Conservation (phyloP, 805 yeast species). For the Cyberlindnera suaveolens region DNA sequence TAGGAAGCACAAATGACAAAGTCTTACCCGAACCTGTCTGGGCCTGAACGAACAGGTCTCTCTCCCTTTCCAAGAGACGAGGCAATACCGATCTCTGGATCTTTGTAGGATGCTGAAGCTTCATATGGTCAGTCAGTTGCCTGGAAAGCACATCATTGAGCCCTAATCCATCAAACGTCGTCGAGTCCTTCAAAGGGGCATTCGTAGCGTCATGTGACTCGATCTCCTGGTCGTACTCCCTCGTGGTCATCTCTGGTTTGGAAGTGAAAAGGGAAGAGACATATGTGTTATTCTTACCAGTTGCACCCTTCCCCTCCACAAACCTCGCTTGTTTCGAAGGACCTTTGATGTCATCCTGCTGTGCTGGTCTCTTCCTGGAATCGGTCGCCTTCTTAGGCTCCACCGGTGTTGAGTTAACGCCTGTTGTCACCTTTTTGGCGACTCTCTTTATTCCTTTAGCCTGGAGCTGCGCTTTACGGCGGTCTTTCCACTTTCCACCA, state of each 20-base stretch:
- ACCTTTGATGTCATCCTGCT: constrained; percentile 16
- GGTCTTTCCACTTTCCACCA: constrained; percentile 82
- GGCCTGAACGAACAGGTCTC: constrained; percentile 86
- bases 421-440: constrained; percentile 1
- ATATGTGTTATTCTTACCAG: constrained; percentile 55
- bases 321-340: constrained; percentile 33
- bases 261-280: constrained; percentile 84
- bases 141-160: constrained; percentile 45
- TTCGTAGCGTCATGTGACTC: constrained; percentile 57
- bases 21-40: constrained; percentile 99
- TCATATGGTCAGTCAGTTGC: constrained; percentile 52
- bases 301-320: constrained; percentile 41
- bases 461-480: constrained; percentile 40
- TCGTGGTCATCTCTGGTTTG: constrained; percentile 44
- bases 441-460: constrained; percentile 18
- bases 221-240: constrained; percentile 31
- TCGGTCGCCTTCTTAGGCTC: constrained; percentile 1
- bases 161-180: constrained; percentile 69
- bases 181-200: constrained; percentile 68
- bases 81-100: constrained; percentile 85
- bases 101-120: constrained; percentile 66
- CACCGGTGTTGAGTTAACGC: constrained; percentile 7
- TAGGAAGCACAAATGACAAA: constrained; percentile 78
- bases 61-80: constrained; percentile 32
- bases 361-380: constrained; percentile 11